Base-by-base conservation (phyloP, 805 yeast species). In the Candida nanaspora region DNA sequence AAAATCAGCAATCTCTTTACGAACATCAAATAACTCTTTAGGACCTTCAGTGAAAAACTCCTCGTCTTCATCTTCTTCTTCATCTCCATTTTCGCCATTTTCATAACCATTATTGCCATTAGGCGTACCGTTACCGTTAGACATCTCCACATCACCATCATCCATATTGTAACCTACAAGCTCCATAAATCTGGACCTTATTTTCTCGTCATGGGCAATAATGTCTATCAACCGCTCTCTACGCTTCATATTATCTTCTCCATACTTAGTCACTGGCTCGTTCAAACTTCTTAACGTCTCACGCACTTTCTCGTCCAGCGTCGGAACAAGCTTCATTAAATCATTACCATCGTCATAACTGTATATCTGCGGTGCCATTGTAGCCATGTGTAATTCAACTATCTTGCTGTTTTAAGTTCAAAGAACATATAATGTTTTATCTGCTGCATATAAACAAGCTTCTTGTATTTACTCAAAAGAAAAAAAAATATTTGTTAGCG, bases 1-100 rank as follows among this genome's bases (percentile, higher is more conserved):
- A 41, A 60, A 62, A 5, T 59, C 44, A 0, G 87, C 72, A 0
- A 89, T 66, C 2, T 48, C 44, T 29, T 61, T 56, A 39, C 98
- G 68, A 0, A 77, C 70, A 1, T 67, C 62, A 7, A 70, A 61
- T 9, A 89, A 58, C 6, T 68, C 74, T 3, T 61, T 63, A 0
- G 73, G 59, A 0, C 94, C 96, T 0, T 94, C 95, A 0, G 96
- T 87, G 52, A 78, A 87, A 53, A 83, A 88, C 44, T 87, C 95
- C 38, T 82, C 94, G 13, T 85, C 82, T 9, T 78, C 81, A 1
- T 69, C 79, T 3, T 65, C 76, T 1, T 61, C 70, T 1, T 59
- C 72, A 8, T 48, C 49, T n/a, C 29, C 44, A 13, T 47, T 47
- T 13, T 18, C 45, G 10, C 38, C 43, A n/a, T 44, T 41, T 14